Evolutionary conservation across 2,329 filamentous ascomycete genomes (phyloP), one percentile per base, ranked within the genome.

Genomic region (Coniochaeta sp.): DNA sequence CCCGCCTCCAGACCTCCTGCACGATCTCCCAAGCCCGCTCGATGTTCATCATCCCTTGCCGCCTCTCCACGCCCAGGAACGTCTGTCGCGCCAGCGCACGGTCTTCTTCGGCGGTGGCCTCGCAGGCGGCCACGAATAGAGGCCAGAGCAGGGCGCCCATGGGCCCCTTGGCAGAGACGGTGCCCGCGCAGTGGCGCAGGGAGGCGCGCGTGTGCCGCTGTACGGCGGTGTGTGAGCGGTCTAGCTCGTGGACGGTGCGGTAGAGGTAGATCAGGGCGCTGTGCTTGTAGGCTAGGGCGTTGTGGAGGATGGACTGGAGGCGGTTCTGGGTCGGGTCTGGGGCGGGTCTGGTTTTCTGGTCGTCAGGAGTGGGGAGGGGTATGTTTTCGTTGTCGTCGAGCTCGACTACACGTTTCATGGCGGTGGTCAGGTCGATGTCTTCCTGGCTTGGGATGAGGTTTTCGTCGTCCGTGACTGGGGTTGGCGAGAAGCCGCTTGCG

Each of bases 21-120:
- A 83, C 75, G 31, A 86, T 78, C 12, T 72, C 72, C 78, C 81
- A 83, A 3, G 81, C 77, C 54, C 79, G 71, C 55, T 74, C 74
- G 52, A 86, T 85, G 58, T 86, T 86, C 16, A 74, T 75, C 82
- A 85, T 85, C 18, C 82, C 81, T 62, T 85, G 83, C 16, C 81
- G 67, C 50, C 68, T 71, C 53, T 78, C 75, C 8, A 83, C 71
- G 5, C 75, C 76, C 4, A 65, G 62, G 58, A 85, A 85, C 0
- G 78, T 70, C 51, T 69, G 67, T 24, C 70, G 63, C 4, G 81
- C 79, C 16, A 80, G 65, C 6, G 68, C 69, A 14, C 81, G 68
- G 60, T 86, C 81, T 8, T 67, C 68, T 1, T 63, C 58, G 14
- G 62, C 69, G 8, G 71, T 66, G 0, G 81, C 82, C 62, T 86